Conservation (phyloP, 805 yeast species). For the Candida oleophila region DNA sequence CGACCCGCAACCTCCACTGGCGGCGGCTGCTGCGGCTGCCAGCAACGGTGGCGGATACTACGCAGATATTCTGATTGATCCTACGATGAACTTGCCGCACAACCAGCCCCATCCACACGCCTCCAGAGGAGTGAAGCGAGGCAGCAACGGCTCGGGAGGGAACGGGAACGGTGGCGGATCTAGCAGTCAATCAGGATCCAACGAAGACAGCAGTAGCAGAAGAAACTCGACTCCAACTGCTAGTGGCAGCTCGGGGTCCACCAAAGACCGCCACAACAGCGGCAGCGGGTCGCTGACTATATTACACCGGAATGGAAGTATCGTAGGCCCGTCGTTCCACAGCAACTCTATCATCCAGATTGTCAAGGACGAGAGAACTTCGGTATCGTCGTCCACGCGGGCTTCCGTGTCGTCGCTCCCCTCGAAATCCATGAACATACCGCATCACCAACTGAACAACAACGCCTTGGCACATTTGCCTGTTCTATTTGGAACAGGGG, state of each 20-base stretch:
- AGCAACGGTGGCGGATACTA: slow-evolving; percentile 42
- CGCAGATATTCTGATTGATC: slow-evolving; percentile 43
- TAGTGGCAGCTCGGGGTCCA: slow-evolving; percentile 5
- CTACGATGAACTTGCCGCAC: slow-evolving; percentile 46
- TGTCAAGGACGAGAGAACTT: slow-evolving; percentile 37
- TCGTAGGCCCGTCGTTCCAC: slow-evolving; percentile 17
- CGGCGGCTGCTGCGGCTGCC: slow-evolving; percentile 17
- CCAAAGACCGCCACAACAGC: slow-evolving; percentile 9
- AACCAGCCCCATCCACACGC: slow-evolving; percentile 36
- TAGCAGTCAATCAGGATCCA: background rate
- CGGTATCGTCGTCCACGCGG: slow-evolving; percentile 29
- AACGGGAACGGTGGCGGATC: background rate
- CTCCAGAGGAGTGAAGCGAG: background rate
- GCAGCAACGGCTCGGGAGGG: background rate
- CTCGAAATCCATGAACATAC: slow-evolving; percentile 45
- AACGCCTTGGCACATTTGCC: slow-evolving; percentile 44
- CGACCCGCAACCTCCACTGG: slow-evolving; percentile 31
- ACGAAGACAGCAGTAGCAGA: background rate
- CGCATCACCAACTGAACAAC: slow-evolving; percentile 42
- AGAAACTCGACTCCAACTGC: background rate
- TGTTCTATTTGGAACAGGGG: slow-evolving; percentile 37
- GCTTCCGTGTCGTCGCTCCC: slow-evolving; percentile 44
- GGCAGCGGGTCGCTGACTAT: slow-evolving; percentile 1
- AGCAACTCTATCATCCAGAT: slow-evolving; percentile 43
- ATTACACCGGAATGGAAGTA: background rate